These are phyloP conservation scores for Phytomonas francai DNA, from an alignment of 208 protist genomes.

Conservation along the genomic window DNA sequence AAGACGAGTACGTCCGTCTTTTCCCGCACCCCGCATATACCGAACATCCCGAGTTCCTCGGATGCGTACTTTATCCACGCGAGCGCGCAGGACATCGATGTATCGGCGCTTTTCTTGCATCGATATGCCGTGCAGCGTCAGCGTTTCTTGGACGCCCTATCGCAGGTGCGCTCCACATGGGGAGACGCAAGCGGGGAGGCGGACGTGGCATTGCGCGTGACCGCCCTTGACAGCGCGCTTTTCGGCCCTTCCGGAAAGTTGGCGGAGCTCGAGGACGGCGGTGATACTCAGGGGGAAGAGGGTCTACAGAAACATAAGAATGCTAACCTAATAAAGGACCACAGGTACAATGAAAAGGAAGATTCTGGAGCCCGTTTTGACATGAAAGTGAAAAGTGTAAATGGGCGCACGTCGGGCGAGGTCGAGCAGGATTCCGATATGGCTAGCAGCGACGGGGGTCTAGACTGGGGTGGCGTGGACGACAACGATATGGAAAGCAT, in stretches of 20 bases:
- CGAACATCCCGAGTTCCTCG: conserved; percentile 71
- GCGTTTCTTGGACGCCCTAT: conserved; percentile 76
- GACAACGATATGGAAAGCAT: conserved; percentile 22
- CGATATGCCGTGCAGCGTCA: conserved; percentile 87
- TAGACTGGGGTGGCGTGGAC: conserved; percentile 74
- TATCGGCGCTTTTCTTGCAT: conserved; percentile 79
- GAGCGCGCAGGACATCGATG: conserved; percentile 75
- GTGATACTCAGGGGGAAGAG: background rate
- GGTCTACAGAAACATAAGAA: background rate
- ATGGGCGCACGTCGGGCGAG: conserved; percentile 9
- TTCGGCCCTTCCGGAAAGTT: conserved; percentile 64
- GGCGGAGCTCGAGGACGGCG: background rate
- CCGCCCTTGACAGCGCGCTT: conserved; percentile 57
- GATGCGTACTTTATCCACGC: conserved; percentile 86
- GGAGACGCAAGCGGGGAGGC: conserved; percentile 73
- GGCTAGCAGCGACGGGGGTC: conserved; percentile 32
- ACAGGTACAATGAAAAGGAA: conserved; percentile 13
- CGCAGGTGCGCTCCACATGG: conserved; percentile 80
- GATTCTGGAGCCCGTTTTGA: conserved; percentile 22
- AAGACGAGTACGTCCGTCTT: conserved; percentile 37
- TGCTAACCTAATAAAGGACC: background rate
- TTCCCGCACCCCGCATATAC: conserved; percentile 46
- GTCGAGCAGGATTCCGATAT: conserved; percentile 31
- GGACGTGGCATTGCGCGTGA: conserved; percentile 64
- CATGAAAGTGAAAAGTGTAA: conserved; percentile 20